Evolutionary conservation across 2,329 filamentous ascomycete genomes (phyloP).

Genomic region (Dichotomopilus funicola): DNA sequence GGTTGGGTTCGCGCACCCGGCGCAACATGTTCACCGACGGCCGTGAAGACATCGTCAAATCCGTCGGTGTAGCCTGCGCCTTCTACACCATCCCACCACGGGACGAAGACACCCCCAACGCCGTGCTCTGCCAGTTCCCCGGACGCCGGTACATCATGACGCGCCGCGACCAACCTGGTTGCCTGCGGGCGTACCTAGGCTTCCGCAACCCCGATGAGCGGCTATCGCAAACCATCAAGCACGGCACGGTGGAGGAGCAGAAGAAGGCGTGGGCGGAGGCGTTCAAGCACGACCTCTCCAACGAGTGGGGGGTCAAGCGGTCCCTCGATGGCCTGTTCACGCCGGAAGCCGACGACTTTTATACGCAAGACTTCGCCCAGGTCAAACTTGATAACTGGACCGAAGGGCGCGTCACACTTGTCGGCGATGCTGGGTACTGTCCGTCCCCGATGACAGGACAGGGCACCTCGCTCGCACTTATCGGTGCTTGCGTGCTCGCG

Average conservation of each 20-base stretch:
- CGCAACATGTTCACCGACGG: conserved; percentile 21
- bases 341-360: conserved; percentile 39
- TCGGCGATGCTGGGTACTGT: conserved; percentile 50
- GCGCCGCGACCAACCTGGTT: conserved; percentile 33
- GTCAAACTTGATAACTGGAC: conserved; percentile 41
- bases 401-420: conserved; percentile 37
- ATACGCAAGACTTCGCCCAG: conserved; percentile 38
- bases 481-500: conserved; percentile 50
- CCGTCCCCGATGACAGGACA: conserved; percentile 44
- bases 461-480: conserved; percentile 43
- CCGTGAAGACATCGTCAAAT: neutral
- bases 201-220: conserved; percentile 24
- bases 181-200: conserved; percentile 34
- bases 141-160: conserved; percentile 31
- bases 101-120: conserved; percentile 16
- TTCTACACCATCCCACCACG: conserved; percentile 31
- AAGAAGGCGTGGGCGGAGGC: conserved; percentile 34
- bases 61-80: conserved; percentile 19
- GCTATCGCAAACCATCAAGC: conserved; percentile 25
- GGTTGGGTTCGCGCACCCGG: conserved; percentile 42
- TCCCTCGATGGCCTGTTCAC: conserved; percentile 32
- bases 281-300: conserved; percentile 33
- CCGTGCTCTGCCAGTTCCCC: conserved; percentile 22
- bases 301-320: conserved; percentile 39
- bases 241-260: conserved; percentile 32